A percentile compares a stretch with the other conserved stretches of the same genome.
phyloP scores from a whole-genome alignment of 208 protist species.

The Naegleria fowleri region DNA sequence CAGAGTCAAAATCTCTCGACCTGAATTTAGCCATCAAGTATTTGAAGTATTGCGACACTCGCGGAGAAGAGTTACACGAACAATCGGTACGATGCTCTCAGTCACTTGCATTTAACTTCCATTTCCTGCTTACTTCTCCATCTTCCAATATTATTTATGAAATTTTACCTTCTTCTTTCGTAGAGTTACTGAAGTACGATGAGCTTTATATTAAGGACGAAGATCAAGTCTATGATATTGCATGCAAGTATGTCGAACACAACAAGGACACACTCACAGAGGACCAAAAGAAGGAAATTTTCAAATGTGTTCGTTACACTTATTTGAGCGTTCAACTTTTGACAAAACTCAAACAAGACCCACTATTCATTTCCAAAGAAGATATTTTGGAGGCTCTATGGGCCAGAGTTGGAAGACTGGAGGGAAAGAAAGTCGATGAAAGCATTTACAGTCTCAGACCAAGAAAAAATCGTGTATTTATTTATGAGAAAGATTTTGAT shows the following conservation, averaged over 20 bases:
- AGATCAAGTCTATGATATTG: background rate
- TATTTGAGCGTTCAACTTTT: background rate
- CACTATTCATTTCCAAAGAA: background rate
- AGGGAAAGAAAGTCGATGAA: background rate
- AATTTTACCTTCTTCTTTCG: background rate
- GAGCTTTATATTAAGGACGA: background rate
- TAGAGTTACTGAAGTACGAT: background rate
- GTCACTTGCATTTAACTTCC: background rate
- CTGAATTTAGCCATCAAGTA: background rate
- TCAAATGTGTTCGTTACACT: background rate
- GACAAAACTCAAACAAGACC: background rate
- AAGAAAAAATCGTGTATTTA: background rate
- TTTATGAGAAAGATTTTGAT: slow-evolving; percentile 15
- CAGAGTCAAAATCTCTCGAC: background rate
- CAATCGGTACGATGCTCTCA: background rate
- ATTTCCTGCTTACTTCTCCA: background rate
- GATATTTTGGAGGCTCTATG: background rate
- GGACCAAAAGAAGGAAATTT: background rate
- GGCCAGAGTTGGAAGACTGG: background rate
- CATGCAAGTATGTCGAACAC: background rate
- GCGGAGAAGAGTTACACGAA: background rate
- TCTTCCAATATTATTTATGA: background rate
- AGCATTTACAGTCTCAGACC: background rate
- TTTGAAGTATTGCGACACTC: background rate
- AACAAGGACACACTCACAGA: background rate